These are phyloP conservation scores for Phytophthora pisi DNA, from an alignment of 352 stramenopile genomes.

Conservation along the genomic window DNA sequence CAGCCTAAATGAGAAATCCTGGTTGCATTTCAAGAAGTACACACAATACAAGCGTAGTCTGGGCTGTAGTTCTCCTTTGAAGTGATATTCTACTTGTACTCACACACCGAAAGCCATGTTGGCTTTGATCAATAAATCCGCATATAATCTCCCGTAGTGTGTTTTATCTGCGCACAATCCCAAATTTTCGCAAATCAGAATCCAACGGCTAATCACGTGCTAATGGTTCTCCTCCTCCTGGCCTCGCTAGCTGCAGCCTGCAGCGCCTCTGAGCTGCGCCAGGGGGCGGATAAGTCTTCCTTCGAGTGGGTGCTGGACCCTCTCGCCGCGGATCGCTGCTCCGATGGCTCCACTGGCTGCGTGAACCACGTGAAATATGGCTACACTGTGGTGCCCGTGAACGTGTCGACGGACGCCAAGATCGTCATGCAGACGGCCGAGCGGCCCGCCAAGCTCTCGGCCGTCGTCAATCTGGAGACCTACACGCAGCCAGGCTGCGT, in stretches of 20 bases:
- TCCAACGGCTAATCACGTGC: not conserved
- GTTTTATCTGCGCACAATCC: not conserved
- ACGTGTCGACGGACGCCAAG: slow-evolving; percentile 35
- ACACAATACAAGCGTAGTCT: no score
- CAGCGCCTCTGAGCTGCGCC: slow-evolving; percentile 5
- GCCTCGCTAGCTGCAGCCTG: not conserved
- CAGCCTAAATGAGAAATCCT: no score
- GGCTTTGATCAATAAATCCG: no score
- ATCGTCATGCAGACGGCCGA: slow-evolving; percentile 50
- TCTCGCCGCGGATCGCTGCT: slow-evolving; percentile 47
- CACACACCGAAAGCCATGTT: no score
- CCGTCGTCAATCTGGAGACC: slow-evolving; percentile 48
- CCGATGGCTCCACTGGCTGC: slow-evolving; percentile 31
- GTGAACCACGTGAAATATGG: slow-evolving; percentile 60
- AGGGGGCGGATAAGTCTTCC: slow-evolving; percentile 10
- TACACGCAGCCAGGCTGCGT: slow-evolving; percentile 58
- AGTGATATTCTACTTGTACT: no score
- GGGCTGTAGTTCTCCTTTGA: no score
- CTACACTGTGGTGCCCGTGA: slow-evolving; percentile 53
- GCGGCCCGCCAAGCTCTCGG: slow-evolving; percentile 39
- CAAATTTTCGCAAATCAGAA: slow-evolving; percentile 2
- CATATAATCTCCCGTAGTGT: no score
- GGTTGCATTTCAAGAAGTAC: no score
- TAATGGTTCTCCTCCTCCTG: slow-evolving; percentile 18
- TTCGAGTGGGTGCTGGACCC: slow-evolving; percentile 56